Evolutionary conservation across 805 yeast species (phyloP).

Genomic region (Scheffersomyces ergatensis): DNA sequence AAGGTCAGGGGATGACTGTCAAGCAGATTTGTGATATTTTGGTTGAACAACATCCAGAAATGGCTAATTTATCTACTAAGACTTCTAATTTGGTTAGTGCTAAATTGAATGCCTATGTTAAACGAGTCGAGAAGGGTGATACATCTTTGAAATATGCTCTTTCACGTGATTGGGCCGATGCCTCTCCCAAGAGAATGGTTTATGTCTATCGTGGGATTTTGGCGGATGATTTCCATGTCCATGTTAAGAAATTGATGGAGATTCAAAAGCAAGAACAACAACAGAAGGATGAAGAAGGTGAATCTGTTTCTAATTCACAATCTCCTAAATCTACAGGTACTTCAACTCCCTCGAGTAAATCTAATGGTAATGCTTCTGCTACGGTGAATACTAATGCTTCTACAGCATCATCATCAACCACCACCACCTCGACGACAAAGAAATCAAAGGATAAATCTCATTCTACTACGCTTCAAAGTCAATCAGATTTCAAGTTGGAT

Average conservation of each 20-base stretch:
- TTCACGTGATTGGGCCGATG: constrained; percentile 88
- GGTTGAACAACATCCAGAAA: constrained; percentile 74
- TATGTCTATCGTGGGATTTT: constrained; percentile 79
- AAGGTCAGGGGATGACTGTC: constrained; percentile 83
- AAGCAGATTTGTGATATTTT: constrained; percentile 80
- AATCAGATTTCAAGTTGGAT: constrained; percentile 7
- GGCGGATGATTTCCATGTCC: constrained; percentile 71
- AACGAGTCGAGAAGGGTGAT: constrained; percentile 83
- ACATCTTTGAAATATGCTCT: constrained; percentile 67
- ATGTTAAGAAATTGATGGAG: constrained; percentile 65
- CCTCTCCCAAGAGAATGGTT: constrained; percentile 86
- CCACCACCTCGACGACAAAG: not conserved
- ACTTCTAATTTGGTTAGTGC: constrained; percentile 81
- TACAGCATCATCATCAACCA: not conserved
- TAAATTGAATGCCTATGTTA: constrained; percentile 79
- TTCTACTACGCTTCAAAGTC: not conserved
- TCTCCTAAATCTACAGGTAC: constrained; percentile 11
- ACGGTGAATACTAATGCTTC: not conserved
- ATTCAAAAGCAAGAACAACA: constrained; percentile 34
- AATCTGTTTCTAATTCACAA: not conserved
- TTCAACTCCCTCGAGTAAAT: not conserved
- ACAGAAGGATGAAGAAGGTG: not conserved
- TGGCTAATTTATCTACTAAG: constrained; percentile 77
- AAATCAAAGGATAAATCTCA: constrained; percentile 1
- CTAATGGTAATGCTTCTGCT: not conserved